Evolutionary conservation across 805 yeast species (phyloP).

Genomic region (Ogataea glucozyma): DNA sequence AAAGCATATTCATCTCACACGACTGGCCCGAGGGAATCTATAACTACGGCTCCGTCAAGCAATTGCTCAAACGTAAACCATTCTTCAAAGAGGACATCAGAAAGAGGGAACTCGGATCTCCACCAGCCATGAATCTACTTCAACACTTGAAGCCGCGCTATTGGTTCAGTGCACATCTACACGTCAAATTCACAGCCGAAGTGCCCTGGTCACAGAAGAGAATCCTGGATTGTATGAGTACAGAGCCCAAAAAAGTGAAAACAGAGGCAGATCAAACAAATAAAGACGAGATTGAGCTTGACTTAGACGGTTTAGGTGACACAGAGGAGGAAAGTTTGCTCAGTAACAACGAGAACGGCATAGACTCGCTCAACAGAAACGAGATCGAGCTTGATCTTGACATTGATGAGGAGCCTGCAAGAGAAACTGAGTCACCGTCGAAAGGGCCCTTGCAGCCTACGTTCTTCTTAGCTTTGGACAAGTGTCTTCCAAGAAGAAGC

Average conservation of each 20-base stretch:
- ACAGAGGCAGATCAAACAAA: constrained; percentile 11
- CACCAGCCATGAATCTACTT: constrained; percentile 59
- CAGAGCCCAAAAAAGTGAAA: constrained; percentile 11
- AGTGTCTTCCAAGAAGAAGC: constrained; percentile 67
- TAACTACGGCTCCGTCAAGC: constrained; percentile 56
- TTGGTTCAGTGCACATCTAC: constrained; percentile 93
- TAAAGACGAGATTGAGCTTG: constrained; percentile 34
- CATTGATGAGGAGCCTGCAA: constrained; percentile 16
- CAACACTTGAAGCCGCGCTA: constrained; percentile 55
- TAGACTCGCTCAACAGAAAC: constrained; percentile 2
- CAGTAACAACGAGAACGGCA: too few relatives aligned
- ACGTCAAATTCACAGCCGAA: constrained; percentile 65
- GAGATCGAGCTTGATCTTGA: constrained; percentile 13
- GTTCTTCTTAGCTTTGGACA: constrained; percentile 77
- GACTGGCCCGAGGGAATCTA: constrained; percentile 93
- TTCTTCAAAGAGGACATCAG: constrained; percentile 66
- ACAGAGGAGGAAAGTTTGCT: constrained; percentile 7
- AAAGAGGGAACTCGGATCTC: constrained; percentile 67
- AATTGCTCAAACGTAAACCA: constrained; percentile 59
- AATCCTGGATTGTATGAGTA: neutral
- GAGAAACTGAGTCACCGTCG: constrained; percentile 22
- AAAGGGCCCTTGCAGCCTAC: constrained; percentile 30
- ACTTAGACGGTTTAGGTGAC: constrained; percentile 21
- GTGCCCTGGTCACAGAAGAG: constrained; percentile 33
- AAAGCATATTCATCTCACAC: constrained; percentile 70